These are phyloP conservation scores for Solanum sitiens DNA, from an alignment of 257 asterid genomes.

Conservation along the genomic window DNA sequence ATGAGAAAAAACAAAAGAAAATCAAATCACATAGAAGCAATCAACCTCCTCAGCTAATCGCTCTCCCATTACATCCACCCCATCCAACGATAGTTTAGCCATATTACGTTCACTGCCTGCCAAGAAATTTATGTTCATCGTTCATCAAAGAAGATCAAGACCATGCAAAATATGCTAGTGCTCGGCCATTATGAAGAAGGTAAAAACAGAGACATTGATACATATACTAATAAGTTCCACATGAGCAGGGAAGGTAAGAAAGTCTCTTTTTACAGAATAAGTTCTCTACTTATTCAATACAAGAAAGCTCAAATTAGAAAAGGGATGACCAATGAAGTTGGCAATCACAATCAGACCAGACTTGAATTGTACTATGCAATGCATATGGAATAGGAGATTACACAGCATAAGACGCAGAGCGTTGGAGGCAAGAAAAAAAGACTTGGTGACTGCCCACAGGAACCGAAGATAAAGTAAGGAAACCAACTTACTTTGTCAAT, in stretches of 20 bases:
- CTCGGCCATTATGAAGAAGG: background rate
- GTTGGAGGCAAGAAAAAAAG: background rate
- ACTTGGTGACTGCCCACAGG: background rate
- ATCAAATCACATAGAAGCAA: slow-evolving; percentile 1
- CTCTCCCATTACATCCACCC: slow-evolving; percentile 97
- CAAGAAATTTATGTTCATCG: background rate
- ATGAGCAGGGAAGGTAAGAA: background rate
- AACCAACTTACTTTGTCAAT: background rate
- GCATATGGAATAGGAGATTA: background rate
- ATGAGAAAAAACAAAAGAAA: background rate
- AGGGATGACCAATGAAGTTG: background rate
- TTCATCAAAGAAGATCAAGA: background rate
- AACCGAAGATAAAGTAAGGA: background rate
- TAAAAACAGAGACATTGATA: background rate
- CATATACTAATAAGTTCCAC: background rate
- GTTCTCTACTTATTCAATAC: background rate
- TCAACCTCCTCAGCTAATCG: slow-evolving; percentile 83
- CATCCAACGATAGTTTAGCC: slow-evolving; percentile 71
- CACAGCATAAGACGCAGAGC: background rate
- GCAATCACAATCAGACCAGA: background rate
- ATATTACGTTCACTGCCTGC: slow-evolving; percentile 89
- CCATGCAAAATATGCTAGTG: background rate
- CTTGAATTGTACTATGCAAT: background rate
- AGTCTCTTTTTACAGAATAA: background rate
- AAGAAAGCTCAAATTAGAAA: background rate